Percentiles rank a stretch among this genome's conserved stretches.
phyloP scores from a whole-genome alignment of 495 filamentous ascomycete species.

The Penicillium parvum region DNA sequence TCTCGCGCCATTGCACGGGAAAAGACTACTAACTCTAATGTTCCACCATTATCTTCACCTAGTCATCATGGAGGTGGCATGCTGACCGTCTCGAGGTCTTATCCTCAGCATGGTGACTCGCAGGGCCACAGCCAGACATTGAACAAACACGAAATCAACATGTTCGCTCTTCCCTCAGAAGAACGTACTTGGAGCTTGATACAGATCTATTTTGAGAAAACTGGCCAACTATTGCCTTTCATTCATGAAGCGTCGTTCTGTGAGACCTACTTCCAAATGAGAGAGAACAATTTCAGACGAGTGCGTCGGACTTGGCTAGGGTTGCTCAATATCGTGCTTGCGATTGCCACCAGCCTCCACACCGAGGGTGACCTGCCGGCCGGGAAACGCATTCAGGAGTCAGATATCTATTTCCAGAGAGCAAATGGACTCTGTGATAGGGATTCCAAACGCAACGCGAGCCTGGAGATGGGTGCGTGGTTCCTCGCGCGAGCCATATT shows the following conservation, averaged over 20 bases:
- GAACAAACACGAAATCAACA: slow-evolving; percentile 8
- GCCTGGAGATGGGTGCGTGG: slow-evolving; percentile 30
- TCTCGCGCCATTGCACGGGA: slow-evolving; percentile 23
- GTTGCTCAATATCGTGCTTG: slow-evolving; percentile 22
- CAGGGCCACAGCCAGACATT: background rate
- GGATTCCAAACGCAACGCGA: slow-evolving; percentile 31
- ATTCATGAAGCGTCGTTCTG: slow-evolving; percentile 34
- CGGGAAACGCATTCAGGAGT: slow-evolving; percentile 21
- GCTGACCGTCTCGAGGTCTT: slow-evolving; percentile 22
- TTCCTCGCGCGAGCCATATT: background rate
- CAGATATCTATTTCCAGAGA: slow-evolving; percentile 35
- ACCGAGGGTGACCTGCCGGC: slow-evolving; percentile 15
- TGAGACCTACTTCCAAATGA: slow-evolving; percentile 32
- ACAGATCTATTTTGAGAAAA: slow-evolving; percentile 32
- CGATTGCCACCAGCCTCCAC: slow-evolving; percentile 15
- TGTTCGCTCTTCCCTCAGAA: slow-evolving; percentile 24
- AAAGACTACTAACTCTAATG: background rate
- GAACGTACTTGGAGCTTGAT: slow-evolving; percentile 20
- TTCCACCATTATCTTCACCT: background rate
- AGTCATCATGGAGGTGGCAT: slow-evolving; percentile 10
- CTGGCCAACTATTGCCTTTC: slow-evolving; percentile 37
- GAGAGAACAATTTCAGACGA: slow-evolving; percentile 24
- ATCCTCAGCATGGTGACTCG: slow-evolving; percentile 1
- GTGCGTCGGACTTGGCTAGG: slow-evolving; percentile 32
- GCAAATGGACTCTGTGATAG: slow-evolving; percentile 26